phyloP scores from a whole-genome alignment of 306 rosid genomes.

The Rosa persica region DNA sequence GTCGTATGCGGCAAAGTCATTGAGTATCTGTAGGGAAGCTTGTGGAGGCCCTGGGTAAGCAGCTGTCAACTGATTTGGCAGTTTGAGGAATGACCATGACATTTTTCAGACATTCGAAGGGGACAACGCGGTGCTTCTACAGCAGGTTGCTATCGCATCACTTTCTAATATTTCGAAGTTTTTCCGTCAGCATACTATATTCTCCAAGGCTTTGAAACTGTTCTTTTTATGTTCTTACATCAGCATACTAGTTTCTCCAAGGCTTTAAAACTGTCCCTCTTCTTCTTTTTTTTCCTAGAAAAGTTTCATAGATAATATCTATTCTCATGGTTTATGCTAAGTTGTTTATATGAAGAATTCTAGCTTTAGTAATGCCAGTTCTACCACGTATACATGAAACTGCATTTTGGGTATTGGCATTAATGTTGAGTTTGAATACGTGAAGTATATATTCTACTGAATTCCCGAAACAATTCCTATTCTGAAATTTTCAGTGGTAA shows the following conservation, averaged over 20 bases:
- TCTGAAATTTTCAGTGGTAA: conserved; percentile 29
- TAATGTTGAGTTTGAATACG: neutral
- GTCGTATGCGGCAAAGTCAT: conserved; percentile 79
- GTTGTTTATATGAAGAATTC: too few species aligned
- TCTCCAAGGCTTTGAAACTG: too few species aligned
- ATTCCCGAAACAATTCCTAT: neutral
- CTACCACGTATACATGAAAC: neutral
- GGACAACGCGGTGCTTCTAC: conserved; percentile 95
- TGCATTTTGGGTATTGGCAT: neutral
- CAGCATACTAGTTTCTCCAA: neutral
- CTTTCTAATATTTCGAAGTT: conserved; percentile 15
- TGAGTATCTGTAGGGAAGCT: conserved; percentile 93
- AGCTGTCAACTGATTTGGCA: conserved; percentile 86
- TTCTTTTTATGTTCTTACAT: too few species aligned
- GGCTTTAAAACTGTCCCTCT: neutral
- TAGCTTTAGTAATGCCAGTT: neutral
- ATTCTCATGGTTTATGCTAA: neutral
- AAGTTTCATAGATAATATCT: neutral
- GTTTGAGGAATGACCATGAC: conserved; percentile 92
- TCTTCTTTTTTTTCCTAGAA: neutral
- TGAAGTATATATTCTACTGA: neutral
- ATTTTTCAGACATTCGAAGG: conserved; percentile 99
- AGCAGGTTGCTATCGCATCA: conserved; percentile 58
- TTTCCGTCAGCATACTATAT: neutral
- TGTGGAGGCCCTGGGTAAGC: conserved; percentile 99